phyloP scores from a whole-genome alignment of 2,329 filamentous ascomycete genomes.

The Fusarium vanettenii region DNA sequence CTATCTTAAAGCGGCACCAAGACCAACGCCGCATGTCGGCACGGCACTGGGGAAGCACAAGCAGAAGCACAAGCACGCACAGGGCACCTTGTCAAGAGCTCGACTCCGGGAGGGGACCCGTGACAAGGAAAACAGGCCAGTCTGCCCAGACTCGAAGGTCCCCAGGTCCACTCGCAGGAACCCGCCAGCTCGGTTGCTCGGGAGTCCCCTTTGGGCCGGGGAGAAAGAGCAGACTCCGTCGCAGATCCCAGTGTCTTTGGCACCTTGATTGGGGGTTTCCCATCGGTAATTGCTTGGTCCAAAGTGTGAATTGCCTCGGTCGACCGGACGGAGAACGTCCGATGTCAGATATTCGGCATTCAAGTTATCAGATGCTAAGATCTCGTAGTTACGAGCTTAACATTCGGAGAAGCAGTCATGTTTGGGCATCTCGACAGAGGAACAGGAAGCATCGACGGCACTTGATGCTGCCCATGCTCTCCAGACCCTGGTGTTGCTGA shows the following conservation, averaged over 20 bases:
- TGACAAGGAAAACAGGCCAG: conserved; percentile 24
- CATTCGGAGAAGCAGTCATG: conserved; percentile 7
- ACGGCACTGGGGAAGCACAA: conserved; percentile 21
- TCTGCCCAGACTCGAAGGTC: conserved; percentile 14
- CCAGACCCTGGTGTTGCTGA: background rate
- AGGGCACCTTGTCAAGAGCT: conserved; percentile 5
- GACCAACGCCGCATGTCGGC: conserved; percentile 5
- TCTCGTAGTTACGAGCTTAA: conserved; percentile 23
- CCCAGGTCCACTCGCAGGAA: conserved; percentile 35
- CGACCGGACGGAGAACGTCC: conserved; percentile 24
- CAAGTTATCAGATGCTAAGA: conserved; percentile 14
- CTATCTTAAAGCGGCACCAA: conserved; percentile 28
- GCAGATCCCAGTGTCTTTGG: conserved; percentile 8
- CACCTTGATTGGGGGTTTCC: conserved; percentile 11
- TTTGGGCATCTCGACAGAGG: background rate
- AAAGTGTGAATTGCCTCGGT: conserved; percentile 36
- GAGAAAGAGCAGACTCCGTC: conserved; percentile 26
- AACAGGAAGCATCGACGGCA: background rate
- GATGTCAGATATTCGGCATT: conserved; percentile 18
- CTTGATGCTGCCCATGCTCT: background rate
- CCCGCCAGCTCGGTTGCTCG: conserved; percentile 38
- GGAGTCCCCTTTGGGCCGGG: conserved; percentile 41
- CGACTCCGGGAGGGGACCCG: conserved; percentile 18
- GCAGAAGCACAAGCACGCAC: conserved; percentile 3
- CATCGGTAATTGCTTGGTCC: conserved; percentile 10